phyloP scores from a whole-genome alignment of 768 basidiomycete genomes.

The Trametes cinnabarina region DNA sequence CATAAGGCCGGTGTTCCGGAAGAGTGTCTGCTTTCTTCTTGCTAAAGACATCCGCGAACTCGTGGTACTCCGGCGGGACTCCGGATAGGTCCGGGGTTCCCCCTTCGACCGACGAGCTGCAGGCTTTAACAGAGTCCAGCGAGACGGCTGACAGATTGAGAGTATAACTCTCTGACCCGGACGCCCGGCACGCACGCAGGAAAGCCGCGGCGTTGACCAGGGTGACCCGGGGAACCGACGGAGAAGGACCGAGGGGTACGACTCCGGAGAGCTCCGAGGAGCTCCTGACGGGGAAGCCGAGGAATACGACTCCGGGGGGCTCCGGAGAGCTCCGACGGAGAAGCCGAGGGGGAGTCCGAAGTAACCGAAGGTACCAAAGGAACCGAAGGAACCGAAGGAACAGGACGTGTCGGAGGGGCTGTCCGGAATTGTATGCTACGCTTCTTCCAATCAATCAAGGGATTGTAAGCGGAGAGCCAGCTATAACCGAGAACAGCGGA shows the following conservation, averaged over 20 bases:
- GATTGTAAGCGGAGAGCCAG: constrained; percentile 4
- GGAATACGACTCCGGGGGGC: not conserved
- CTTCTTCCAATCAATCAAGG: constrained; percentile 4
- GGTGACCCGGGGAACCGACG: not conserved
- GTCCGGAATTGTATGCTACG: constrained; percentile 1
- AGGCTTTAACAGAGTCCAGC: no score
- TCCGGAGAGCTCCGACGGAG: not conserved
- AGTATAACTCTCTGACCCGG: not conserved
- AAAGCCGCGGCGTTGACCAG: not conserved
- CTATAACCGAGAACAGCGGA: constrained; percentile 3
- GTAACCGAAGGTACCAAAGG: not conserved
- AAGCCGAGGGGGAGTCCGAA: not conserved
- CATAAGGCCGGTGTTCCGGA: no score
- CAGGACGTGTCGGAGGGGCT: not conserved
- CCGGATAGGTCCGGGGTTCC: not conserved
- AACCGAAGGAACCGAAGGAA: not conserved
- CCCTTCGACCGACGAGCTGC: no score
- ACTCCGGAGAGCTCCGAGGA: not conserved
- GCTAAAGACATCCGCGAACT: not conserved
- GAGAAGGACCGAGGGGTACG: no score
- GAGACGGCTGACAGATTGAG: not conserved
- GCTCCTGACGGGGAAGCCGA: not conserved
- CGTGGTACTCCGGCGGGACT: not conserved
- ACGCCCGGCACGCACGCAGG: not conserved
- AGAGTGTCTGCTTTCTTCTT: not conserved